Percentiles rank a stretch among this genome's conserved stretches.
Evolutionary conservation across 164 flowering plant genomes (phyloP).

Genomic region (Umbilicus rupestris): DNA sequence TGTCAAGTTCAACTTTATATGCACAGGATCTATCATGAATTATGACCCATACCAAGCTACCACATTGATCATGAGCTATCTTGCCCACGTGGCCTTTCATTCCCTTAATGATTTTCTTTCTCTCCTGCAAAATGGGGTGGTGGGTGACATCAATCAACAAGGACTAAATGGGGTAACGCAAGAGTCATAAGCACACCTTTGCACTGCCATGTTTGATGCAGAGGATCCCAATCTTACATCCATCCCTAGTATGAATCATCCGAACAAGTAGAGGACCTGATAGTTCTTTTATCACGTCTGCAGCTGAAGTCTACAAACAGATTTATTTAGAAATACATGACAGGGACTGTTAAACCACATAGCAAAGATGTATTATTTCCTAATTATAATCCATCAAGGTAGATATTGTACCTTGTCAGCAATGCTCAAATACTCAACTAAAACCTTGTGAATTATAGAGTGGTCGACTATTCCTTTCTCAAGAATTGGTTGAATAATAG

Average conservation of each 20-base stretch:
- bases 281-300: constrained; percentile 68
- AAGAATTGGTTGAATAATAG: constrained; percentile 70
- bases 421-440: constrained; percentile 68
- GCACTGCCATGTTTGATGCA: constrained; percentile 89
- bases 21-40: neutral
- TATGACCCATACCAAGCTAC: constrained; percentile 48
- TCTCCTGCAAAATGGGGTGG: constrained; percentile 39
- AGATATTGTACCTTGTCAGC: constrained; percentile 56
- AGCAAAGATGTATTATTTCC: neutral
- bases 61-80: constrained; percentile 66
- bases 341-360: neutral
- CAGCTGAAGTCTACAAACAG: constrained; percentile 54
- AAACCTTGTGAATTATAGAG: constrained; percentile 66
- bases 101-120: constrained; percentile 87
- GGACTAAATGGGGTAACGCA: neutral
- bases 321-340: constrained; percentile 18
- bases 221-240: constrained; percentile 66
- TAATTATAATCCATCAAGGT: neutral
- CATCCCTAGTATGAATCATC: constrained; percentile 81
- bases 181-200: constrained; percentile 41
- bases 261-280: constrained; percentile 74
- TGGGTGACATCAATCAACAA: neutral
- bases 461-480: constrained; percentile 96
- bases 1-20: neutral
- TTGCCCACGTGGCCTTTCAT: constrained; percentile 68